Evolutionary conservation across 2,329 filamentous ascomycete genomes (phyloP).

Genomic region (Exophiala sp.): DNA sequence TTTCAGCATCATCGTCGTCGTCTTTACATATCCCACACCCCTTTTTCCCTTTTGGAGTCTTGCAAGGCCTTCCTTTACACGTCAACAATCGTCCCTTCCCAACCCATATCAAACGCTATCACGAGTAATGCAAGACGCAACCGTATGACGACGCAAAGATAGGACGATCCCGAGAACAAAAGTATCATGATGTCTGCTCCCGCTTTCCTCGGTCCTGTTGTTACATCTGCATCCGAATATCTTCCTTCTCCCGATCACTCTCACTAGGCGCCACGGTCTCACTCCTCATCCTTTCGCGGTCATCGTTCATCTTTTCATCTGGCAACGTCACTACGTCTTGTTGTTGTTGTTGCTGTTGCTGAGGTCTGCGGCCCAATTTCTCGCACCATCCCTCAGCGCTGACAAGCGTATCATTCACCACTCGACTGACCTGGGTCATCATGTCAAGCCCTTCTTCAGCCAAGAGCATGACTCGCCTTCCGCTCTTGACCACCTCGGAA

Average conservation of each 20-base stretch:
- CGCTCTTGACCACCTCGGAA: conserved; percentile 50
- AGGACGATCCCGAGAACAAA: no score
- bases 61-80: no score
- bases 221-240: conserved; percentile 19
- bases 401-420: conserved; percentile 81
- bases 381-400: conserved; percentile 92
- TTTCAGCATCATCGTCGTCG: no score
- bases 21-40: no score
- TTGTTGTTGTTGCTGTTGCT: conserved; percentile 8
- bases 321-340: neutral
- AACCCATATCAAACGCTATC: no score
- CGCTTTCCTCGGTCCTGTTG: conserved; percentile 1
- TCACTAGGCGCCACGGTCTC: conserved; percentile 3
- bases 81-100: no score
- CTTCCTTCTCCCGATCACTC: neutral
- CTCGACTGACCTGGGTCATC: conserved; percentile 82
- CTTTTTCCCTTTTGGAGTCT: no score
- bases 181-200: no score
- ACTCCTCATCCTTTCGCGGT: conserved; percentile 1
- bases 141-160: no score
- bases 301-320: conserved; percentile 11
- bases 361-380: conserved; percentile 54
- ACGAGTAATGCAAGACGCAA: no score
- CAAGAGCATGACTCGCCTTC: conserved; percentile 73
- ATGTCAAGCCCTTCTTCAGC: conserved; percentile 90